Conservation (phyloP, 306 rosid species). For the Cucumis melo region DNA sequence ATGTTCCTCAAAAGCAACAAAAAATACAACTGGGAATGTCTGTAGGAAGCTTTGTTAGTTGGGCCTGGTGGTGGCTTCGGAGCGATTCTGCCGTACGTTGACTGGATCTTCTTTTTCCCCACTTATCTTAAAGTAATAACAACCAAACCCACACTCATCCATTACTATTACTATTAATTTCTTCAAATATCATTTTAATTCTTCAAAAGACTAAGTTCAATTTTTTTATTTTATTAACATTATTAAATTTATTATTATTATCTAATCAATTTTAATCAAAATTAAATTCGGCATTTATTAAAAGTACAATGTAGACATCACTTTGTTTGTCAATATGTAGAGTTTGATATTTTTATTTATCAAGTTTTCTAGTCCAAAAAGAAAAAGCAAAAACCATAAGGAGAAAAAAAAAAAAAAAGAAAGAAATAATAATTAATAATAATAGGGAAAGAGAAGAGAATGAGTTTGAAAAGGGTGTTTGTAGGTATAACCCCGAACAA, state of each 20-base stretch:
- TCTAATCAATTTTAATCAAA: too few species aligned
- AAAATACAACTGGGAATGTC: constrained; percentile 3
- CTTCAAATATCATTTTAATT: too few species aligned
- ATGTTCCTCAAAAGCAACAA: constrained; percentile 12
- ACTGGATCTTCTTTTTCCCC: constrained; percentile 1
- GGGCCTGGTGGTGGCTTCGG: background rate
- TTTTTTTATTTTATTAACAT: too few species aligned
- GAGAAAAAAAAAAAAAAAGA: too few species aligned
- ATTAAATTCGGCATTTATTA: too few species aligned
- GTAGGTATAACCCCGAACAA: constrained; percentile 9
- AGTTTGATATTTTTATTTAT: too few species aligned
- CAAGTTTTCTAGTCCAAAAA: background rate
- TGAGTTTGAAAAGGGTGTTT: background rate
- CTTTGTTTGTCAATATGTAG: too few species aligned
- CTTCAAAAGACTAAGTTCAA: too few species aligned
- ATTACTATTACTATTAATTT: too few species aligned
- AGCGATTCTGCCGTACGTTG: constrained; percentile 8
- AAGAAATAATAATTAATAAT: too few species aligned
- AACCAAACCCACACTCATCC: background rate
- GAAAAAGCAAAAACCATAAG: background rate
- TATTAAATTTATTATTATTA: too few species aligned
- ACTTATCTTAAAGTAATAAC: constrained; percentile 8
- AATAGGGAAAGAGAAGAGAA: background rate
- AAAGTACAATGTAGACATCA: too few species aligned
- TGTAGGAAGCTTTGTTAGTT: background rate